Evolutionary conservation across 768 basidiomycete genomes (phyloP), one percentile per base, ranked within the genome.

Genomic region (Cystobasidium onofrii): DNA sequence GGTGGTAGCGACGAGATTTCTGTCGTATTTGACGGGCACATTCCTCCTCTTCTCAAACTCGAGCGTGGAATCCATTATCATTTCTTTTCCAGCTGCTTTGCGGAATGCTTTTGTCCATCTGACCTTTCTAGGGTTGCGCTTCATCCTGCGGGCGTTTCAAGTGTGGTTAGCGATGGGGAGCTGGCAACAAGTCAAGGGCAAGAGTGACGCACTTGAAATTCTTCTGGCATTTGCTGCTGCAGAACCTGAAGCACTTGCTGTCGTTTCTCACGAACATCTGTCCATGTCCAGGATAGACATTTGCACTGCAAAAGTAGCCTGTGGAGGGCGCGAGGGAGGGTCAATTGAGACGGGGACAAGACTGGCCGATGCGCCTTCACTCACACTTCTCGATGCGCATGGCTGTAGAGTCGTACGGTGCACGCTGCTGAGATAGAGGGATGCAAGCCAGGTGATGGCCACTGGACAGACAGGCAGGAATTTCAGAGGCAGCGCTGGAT

Each of bases 31-130:
- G 73, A 99, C 89, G 31, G 96, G 96, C 20, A 96, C 88, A 80
- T 99, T 97, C 82, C 96, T 87, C 76, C 96, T 88, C 83, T 99
- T 99, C 85, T 99, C 96, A 81, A 99, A 99, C 79, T 95, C 93
- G 80, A 97, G 92, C 1, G 95, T 98, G 1, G 93, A 90, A 83
- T 99, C 96, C 95, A 99, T 90, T 3, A 91, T 94, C 96, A 99
- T 99, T 84, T 99, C 96, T 84, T 98, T 99, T 65, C 96, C 96
- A 64, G 94, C 91, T 23, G 96, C 93, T 82, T 92, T 95, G 76
- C 96, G 87, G 86, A 99, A 99, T 25, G 96, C 96, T 82, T 99
- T 99, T 55, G 96, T 99, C 96, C 96, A 99, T 78, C 91, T 85
- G 43, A 99, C 94, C 83, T 99, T 99, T 75, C 96, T 88, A 55